Evolutionary conservation across 768 basidiomycete species (phyloP).

Genomic region (Suillus paluster): DNA sequence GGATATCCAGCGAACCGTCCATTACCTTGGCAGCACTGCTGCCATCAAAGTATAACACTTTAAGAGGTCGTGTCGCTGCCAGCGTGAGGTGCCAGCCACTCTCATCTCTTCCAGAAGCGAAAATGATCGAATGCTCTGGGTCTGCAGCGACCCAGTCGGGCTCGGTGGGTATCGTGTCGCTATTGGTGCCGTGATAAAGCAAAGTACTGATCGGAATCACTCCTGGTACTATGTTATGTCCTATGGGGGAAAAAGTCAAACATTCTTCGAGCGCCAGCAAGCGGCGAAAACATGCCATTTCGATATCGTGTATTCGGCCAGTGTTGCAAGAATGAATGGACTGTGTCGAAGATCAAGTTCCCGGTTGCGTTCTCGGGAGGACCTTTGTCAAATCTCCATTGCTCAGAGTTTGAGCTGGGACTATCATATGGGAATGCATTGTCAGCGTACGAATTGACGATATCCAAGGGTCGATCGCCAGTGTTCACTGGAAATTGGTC

Average conservation of each 20-base stretch:
- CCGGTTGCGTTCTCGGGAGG: constrained; percentile 33
- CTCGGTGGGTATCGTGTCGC: constrained; percentile 24
- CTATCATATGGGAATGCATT: neutral
- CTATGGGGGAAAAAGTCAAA: constrained; percentile 17
- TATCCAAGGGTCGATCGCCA: neutral
- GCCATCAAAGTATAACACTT: constrained; percentile 38
- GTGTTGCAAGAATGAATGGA: constrained; percentile 39
- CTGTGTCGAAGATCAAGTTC: constrained; percentile 41
- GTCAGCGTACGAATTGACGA: neutral
- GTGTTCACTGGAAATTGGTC: neutral
- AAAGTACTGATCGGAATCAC: constrained; percentile 39
- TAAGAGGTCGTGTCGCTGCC: constrained; percentile 30
- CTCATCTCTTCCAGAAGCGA: constrained; percentile 24
- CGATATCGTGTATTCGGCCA: constrained; percentile 44
- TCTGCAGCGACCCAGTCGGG: constrained; percentile 41
- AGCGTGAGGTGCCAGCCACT: constrained; percentile 39
- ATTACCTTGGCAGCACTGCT: constrained; percentile 34
- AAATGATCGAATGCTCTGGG: constrained; percentile 42
- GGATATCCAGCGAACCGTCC: constrained; percentile 38
- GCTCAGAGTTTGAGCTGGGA: neutral
- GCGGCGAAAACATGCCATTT: constrained; percentile 29
- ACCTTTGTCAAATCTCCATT: constrained; percentile 25
- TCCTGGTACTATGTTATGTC: constrained; percentile 38
- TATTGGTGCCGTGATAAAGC: constrained; percentile 38
- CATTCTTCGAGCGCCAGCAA: too few relatives aligned